Conservation (phyloP, 2,329 filamentous ascomycete species). For the Colletotrichum sp. region DNA sequence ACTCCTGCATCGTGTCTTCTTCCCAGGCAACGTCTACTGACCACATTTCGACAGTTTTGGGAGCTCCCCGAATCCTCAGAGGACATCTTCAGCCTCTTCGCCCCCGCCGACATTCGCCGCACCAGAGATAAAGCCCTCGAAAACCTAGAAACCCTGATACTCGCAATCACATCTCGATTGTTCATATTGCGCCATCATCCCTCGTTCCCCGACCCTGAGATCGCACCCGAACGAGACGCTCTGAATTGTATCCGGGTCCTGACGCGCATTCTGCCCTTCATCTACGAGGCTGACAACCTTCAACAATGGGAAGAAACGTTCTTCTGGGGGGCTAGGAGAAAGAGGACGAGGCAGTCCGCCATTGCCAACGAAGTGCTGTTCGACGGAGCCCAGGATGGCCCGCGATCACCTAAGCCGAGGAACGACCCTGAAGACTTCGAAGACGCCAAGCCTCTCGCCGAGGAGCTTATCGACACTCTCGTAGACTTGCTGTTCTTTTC, state of each 20-base stretch:
- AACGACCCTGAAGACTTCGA: conserved; percentile 72
- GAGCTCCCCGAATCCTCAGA: conserved; percentile 94
- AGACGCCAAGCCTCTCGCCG: conserved; percentile 84
- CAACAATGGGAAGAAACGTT: conserved; percentile 89
- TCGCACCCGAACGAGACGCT: conserved; percentile 85
- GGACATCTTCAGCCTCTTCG: conserved; percentile 96
- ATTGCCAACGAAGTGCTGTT: conserved; percentile 81
- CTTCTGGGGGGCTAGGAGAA: conserved; percentile 83
- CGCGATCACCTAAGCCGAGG: conserved; percentile 28
- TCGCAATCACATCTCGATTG: conserved; percentile 82
- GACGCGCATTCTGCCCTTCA: conserved; percentile 85
- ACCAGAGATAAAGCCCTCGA: conserved; percentile 84
- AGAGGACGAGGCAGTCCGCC: conserved; percentile 69
- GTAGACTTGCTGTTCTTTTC: conserved; percentile 91
- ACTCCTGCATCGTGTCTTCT: conserved; percentile 12
- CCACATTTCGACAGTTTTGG: conserved; percentile 74
- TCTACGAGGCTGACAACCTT: conserved; percentile 88
- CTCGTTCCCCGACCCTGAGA: conserved; percentile 85
- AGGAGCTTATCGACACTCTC: conserved; percentile 90
- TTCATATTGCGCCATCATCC: conserved; percentile 85
- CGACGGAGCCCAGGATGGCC: conserved; percentile 67
- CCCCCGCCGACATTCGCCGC: conserved; percentile 84
- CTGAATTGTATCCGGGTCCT: conserved; percentile 94
- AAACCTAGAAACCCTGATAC: conserved; percentile 88
- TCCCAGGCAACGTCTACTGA: neutral